Conservation (phyloP, 306 rosid species). For the Lagenaria siceraria region DNA sequence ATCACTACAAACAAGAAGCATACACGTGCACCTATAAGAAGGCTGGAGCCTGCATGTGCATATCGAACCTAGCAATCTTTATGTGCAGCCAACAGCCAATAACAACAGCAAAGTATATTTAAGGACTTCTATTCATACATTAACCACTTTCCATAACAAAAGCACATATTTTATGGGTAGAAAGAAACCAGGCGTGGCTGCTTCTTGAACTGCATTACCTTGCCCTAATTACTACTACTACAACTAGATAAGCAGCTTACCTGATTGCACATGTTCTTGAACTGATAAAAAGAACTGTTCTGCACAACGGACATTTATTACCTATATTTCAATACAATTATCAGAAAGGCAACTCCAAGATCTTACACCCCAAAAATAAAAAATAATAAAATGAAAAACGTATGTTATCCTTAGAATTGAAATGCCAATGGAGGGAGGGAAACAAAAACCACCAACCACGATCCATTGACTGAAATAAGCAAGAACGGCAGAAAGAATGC, state of each 20-base stretch:
- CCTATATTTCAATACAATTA: slow-evolving; percentile 41
- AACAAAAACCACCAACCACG: slow-evolving; percentile 42
- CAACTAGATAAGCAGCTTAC: slow-evolving; percentile 29
- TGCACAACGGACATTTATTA: slow-evolving; percentile 97
- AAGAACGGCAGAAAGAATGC: slow-evolving; percentile 90
- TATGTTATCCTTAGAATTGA: not conserved
- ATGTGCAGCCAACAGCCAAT: not conserved
- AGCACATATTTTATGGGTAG: not conserved
- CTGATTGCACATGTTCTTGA: slow-evolving; percentile 80
- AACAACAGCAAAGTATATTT: not conserved
- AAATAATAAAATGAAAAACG: not conserved
- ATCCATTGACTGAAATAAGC: slow-evolving; percentile 91
- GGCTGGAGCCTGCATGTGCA: not conserved
- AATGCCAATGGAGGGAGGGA: slow-evolving; percentile 11
- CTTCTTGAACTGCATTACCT: not conserved
- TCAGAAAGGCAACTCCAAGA: slow-evolving; percentile 14
- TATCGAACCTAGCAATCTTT: not conserved
- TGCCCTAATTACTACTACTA: not conserved
- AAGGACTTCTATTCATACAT: not conserved
- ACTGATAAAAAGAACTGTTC: slow-evolving; percentile 84
- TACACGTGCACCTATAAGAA: not conserved
- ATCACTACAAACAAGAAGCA: not conserved
- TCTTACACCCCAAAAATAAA: not conserved
- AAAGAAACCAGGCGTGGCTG: not conserved
- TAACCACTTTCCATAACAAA: not conserved